Evolutionary conservation across 306 rosid genomes (phyloP), one percentile per base, ranked within the genome.

Genomic region (Ormosia semicastrata): DNA sequence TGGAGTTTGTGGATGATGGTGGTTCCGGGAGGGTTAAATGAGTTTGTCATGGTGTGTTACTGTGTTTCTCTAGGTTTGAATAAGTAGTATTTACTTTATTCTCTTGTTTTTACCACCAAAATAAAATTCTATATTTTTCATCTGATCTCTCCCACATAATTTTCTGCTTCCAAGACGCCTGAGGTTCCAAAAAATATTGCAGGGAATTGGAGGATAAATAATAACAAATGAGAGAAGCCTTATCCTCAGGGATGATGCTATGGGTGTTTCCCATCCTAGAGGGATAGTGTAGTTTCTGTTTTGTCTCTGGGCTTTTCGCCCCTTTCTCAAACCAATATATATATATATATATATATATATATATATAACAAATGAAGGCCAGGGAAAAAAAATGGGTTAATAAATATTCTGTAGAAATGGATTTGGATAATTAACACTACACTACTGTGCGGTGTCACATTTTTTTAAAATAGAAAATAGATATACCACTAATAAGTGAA

Each of bases 11-110:
- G 77, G 75, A 29, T 77, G 75, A 29, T 77, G 75, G 43, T 83
- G 75, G 73, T 62, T 60, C 64, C 71, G 39, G 37, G 41, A 73
- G 75, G 68, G 77, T 41, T 44, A 80, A 29, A 66, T 82, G 86
- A 80, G 84, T 87, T 83, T 83, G 90, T 87, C 58, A 82, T 91
- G 87, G 83, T 82, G 87, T 82, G 94, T 87, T 66, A 65, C 7
- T 66, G 78, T 79, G 88, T 88, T 76, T 81, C 64, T 86, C 76
- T 83, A 81, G 86, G 40, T 86, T 83, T 89, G 86, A 92, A 89
- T 92, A 86, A 84, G 86, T 39, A 1, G 69, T 64, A 73, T 75
- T 79, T 56, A 33, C 66, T 78, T 63, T 69, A 33, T 62, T 50
- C 12, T 77, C 39, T 67, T 58, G 32, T 11, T 40, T 66, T 29